Evolutionary conservation across 805 yeast species (phyloP).

Genomic region (Candida parachauliodes): DNA sequence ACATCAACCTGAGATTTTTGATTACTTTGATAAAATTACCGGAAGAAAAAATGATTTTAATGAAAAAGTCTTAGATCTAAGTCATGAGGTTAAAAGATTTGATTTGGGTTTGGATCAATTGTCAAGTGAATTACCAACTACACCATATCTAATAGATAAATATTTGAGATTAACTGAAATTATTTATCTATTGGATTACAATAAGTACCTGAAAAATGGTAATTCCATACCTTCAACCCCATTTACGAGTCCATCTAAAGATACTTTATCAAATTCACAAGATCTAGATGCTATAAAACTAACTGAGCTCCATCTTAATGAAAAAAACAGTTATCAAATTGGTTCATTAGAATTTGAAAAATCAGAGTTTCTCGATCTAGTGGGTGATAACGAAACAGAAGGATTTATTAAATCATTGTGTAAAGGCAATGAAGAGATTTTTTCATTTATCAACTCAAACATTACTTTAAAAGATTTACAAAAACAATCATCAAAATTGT

Average conservation of each 20-base stretch:
- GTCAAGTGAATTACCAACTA: slow-evolving; percentile 59
- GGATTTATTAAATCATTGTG: slow-evolving; percentile 48
- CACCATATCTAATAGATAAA: slow-evolving; percentile 67
- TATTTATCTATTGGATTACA: slow-evolving; percentile 40
- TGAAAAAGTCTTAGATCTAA: slow-evolving; percentile 52
- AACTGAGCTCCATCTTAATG: slow-evolving; percentile 11
- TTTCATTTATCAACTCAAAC: slow-evolving; percentile 40
- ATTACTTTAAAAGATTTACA: slow-evolving; percentile 42
- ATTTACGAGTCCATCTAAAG: slow-evolving; percentile 2
- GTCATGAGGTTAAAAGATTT: slow-evolving; percentile 54
- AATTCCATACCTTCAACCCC: neutral
- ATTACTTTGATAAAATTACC: slow-evolving; percentile 70
- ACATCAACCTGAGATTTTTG: slow-evolving; percentile 55
- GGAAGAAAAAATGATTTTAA: slow-evolving; percentile 65
- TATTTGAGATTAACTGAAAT: slow-evolving; percentile 58
- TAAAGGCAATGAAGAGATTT: slow-evolving; percentile 27
- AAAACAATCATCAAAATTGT: slow-evolving; percentile 33
- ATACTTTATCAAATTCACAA: neutral
- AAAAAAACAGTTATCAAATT: slow-evolving; percentile 34
- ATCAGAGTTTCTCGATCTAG: slow-evolving; percentile 42
- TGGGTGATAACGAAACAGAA: slow-evolving; percentile 48
- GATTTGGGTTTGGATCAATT: slow-evolving; percentile 49
- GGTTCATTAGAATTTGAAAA: slow-evolving; percentile 51
- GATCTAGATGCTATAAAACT: slow-evolving; percentile 5
- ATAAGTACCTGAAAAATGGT: slow-evolving; percentile 3